Conservation (phyloP, 306 rosid species). For the Malus sieversii region DNA sequence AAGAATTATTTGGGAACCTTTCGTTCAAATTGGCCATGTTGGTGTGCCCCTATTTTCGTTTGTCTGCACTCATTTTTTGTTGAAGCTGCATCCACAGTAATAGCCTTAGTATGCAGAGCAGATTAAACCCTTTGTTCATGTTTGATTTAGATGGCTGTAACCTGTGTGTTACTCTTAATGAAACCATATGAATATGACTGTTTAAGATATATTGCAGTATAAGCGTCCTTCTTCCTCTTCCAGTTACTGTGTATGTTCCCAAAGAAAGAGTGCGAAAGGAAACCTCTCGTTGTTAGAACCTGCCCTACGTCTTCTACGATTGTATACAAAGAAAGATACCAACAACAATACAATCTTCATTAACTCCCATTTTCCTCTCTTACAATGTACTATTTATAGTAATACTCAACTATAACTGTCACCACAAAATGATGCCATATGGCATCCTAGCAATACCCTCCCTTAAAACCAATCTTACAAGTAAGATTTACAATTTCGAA, state of each 20-base stretch:
- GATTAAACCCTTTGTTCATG: neutral
- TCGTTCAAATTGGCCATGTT: conserved; percentile 48
- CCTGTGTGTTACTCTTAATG: neutral
- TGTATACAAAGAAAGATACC: no score
- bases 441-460: no score
- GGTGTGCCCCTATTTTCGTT: conserved; percentile 16
- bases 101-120: neutral
- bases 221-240: neutral
- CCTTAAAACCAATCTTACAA: no score
- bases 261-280: conserved; percentile 52
- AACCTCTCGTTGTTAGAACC: conserved; percentile 31
- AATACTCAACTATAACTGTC: no score
- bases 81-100: neutral
- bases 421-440: no score
- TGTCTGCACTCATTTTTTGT: neutral
- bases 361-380: no score
- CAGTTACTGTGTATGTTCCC: conserved; percentile 70
- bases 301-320: no score
- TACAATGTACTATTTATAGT: no score
- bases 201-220: neutral
- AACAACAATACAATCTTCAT: no score
- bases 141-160: neutral
- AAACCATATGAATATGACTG: neutral
- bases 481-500: no score
- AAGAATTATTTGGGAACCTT: conserved; percentile 37